Conservation (phyloP, 2,329 filamentous ascomycete species). For the Whalleya microplaca region DNA sequence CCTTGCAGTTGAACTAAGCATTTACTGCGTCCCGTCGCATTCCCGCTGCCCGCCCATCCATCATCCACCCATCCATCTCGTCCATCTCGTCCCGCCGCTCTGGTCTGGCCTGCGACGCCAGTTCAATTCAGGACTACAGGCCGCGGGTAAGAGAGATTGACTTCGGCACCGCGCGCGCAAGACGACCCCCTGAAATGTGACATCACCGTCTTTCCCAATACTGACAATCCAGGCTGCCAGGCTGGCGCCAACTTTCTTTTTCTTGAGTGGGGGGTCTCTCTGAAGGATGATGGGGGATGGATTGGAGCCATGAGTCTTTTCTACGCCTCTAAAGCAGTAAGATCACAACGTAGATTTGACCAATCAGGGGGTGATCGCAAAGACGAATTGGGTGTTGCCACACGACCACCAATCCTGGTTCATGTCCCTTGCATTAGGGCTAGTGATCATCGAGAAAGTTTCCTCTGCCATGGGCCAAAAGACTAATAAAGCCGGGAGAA, state of each 20-base stretch:
- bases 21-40: slow-evolving; percentile 17
- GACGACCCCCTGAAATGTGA: too few species aligned
- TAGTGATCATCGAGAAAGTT: slow-evolving; percentile 8
- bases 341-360: slow-evolving; percentile 1
- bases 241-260: not conserved
- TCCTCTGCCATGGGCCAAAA: not conserved
- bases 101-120: slow-evolving; percentile 4
- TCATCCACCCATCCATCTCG: slow-evolving; percentile 5
- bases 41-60: slow-evolving; percentile 20
- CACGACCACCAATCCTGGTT: slow-evolving; percentile 9
- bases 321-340: not conserved
- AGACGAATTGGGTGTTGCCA: slow-evolving; percentile 27
- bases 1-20: slow-evolving; percentile 23
- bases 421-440: slow-evolving; percentile 25
- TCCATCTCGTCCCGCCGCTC: not conserved
- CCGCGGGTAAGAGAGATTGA: not conserved
- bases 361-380: slow-evolving; percentile 19
- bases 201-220: not conserved
- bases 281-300: slow-evolving; percentile 3
- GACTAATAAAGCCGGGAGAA: not conserved
- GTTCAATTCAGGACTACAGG: not conserved
- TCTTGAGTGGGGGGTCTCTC: not conserved
- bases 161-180: not conserved
- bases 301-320: not conserved
- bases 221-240: too few species aligned